These are phyloP conservation scores for Crithidia acanthocephali DNA, from an alignment of 208 protist genomes.

Conservation along the genomic window DNA sequence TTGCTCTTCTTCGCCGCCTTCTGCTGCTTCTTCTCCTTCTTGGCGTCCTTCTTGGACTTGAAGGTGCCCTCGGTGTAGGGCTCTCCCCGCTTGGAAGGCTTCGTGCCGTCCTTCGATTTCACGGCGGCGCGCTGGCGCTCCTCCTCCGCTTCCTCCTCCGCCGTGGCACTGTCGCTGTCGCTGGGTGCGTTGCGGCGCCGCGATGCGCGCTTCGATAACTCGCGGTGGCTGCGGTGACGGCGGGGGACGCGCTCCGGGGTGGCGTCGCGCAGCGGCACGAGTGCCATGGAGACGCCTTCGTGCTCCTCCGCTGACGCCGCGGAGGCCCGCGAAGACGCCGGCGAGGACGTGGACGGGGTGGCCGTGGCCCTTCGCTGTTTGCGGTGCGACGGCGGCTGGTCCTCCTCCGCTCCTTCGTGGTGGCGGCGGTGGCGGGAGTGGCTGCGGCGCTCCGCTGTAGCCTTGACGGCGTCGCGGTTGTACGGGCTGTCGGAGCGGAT, in stretches of 20 bases:
- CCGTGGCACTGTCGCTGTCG: not conserved
- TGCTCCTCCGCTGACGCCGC: not conserved
- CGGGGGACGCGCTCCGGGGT: conserved; percentile 26
- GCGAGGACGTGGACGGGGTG: not conserved
- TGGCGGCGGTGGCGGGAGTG: conserved; percentile 26
- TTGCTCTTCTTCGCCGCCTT: not conserved
- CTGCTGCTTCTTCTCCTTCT: not conserved
- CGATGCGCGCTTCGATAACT: not conserved
- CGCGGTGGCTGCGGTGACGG: not conserved
- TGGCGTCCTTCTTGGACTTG: conserved; percentile 18
- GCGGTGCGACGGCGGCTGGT: not conserved
- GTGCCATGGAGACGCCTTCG: not conserved
- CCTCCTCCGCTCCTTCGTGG: conserved; percentile 6
- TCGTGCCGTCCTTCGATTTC: conserved; percentile 4
- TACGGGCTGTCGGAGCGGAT: conserved; percentile 15
- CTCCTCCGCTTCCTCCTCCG: no score
- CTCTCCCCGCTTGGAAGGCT: conserved; percentile 25
- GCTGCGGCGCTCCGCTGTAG: conserved; percentile 14
- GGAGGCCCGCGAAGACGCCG: not conserved
- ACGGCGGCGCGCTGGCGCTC: not conserved
- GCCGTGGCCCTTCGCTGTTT: not conserved
- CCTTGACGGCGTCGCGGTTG: conserved; percentile 3
- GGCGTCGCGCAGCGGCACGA: conserved; percentile 3
- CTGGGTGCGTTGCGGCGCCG: conserved; percentile 4
- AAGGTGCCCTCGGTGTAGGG: conserved; percentile 44